Base-by-base conservation (phyloP, 306 rosid species). In the Dryas drummondii region DNA sequence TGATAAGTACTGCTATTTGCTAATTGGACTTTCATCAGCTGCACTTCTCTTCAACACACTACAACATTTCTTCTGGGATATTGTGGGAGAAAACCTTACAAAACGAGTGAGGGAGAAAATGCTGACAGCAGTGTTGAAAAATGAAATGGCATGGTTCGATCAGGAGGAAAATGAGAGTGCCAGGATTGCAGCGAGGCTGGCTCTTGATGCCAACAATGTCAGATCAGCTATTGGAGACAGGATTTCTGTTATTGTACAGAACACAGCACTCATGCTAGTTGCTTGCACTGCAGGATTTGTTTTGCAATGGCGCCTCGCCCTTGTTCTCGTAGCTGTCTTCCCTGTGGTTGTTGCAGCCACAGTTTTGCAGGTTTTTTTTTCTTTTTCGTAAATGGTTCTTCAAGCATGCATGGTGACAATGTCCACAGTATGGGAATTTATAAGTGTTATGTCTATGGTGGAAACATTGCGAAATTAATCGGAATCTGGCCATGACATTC, bases 341-440 rank as follows among this genome's bases (percentile, higher is more conserved):
- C 99, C 99, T 48, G 91, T 94, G 67, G 99, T 94, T 67, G 99
- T 94, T 73, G 99, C 97, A 13, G 99, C 99, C 85, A 94, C 97
- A 4, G 99, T 94, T 78, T 86, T 94, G 81, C 98, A 92, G 98
- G 98, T 92, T 78, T 47, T 77, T 64, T 71, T 53, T 74, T 50
- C 2, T 73, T 71, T 78, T 72, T 44, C 27, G 74, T 44, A 40
- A 56, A 57, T 78, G 46, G 66, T 61, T 44, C 68, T 27, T 45
- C 40, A 50, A 70, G 56, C 66, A 59, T 67, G 14, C 17, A 47
- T 71, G 61, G 12, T 70, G 54, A 42, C 52, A 11, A 62, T 50
- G 66, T 66, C 53, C 72, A 72, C 19, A 42, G 62, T 22, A 49
- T 67, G 12, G 26, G 67, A 65, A 68, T 59, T 73, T 61, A 62